Evolutionary conservation across 768 basidiomycete species (phyloP), one percentile per base, ranked within the genome.

Genomic region (Leccinum incarnatum): DNA sequence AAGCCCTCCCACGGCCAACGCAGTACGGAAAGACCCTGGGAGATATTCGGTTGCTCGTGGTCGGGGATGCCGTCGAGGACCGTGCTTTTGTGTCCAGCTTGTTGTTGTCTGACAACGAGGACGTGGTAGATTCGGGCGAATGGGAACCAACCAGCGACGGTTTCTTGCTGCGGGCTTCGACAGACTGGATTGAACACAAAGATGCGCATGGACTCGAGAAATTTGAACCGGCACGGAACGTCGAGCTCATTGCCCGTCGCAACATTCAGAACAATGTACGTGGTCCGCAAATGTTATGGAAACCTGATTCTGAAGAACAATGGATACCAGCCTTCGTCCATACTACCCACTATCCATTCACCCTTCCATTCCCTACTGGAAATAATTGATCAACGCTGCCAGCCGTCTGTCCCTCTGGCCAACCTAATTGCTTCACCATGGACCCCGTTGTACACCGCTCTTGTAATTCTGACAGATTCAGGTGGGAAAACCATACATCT

Each of bases 11-110:
- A 34, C 78, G 78, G 3, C 85, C 89, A 8, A 88, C 88, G 10
- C 79, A 81, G 29, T 87, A 83, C 60, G 88, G 88, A 14, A 83
- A 87, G 73, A 86, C 86, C 0, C 66, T 90, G 0, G 89, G 89
- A 2, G 81, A 83, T 50, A 51, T 90, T 5, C 75, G 81, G 42
- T 55, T 90, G 14, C 72, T 90, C 3, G 77, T 89, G 1, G 73
- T 88, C 6, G 81, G 78, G 25, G 78, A 78, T 62, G 77, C 74
- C 40, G 65, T 60, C 1, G 64, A 72, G 11, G 65, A 73, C 47
- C 66, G 32, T 52, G 56, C 59, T 46, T 78, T 80, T 48, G 64
- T 86, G 36, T 77, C 78, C 11, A 72, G 74, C 3, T 64, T 84
- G 36, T 73, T 90, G 30, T 67, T 87, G 47, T 81, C 83, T 32